Conservation (phyloP, 345 rosid genomes). For the Gossypium stocksii region DNA sequence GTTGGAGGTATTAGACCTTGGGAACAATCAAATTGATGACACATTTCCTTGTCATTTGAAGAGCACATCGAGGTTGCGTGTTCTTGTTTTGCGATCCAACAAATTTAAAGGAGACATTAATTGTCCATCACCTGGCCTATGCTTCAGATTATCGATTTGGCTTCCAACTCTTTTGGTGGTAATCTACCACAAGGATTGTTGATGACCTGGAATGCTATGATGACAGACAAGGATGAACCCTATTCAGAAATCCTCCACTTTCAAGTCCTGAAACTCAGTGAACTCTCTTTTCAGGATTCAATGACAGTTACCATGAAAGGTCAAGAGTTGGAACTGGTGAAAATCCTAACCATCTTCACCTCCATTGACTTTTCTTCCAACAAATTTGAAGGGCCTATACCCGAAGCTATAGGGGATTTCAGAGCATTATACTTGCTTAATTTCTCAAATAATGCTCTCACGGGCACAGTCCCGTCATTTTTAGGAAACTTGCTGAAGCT, state of each 20-base stretch:
- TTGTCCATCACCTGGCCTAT: conserved; percentile 21
- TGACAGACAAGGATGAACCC: background rate
- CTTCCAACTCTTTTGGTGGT: conserved; percentile 33
- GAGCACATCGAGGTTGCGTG: conserved; percentile 25
- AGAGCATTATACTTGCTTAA: conserved; percentile 24
- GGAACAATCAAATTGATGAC: conserved; percentile 28
- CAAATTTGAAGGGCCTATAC: conserved; percentile 27
- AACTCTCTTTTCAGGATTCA: conserved; percentile 28
- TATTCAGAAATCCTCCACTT: conserved; percentile 16
- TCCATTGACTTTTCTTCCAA: conserved; percentile 36
- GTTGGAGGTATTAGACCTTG: conserved; percentile 38
- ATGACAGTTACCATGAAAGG: conserved; percentile 42
- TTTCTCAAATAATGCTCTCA: conserved; percentile 27
- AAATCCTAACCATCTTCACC: conserved; percentile 43
- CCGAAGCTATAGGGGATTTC: conserved; percentile 17
- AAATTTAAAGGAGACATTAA: conserved; percentile 6
- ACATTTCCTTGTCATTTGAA: conserved; percentile 38
- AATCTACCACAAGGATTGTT: conserved; percentile 9
- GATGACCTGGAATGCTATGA: conserved; percentile 34
- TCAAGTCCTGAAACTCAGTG: background rate
- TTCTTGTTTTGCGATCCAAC: conserved; percentile 38
- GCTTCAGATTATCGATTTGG: conserved; percentile 42
- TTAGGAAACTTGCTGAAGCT: conserved; percentile 23
- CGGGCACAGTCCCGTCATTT: conserved; percentile 15
- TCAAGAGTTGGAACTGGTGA: conserved; percentile 28